phyloP scores from a whole-genome alignment of 2,329 filamentous ascomycete species.

The Fusarium duplospermum region DNA sequence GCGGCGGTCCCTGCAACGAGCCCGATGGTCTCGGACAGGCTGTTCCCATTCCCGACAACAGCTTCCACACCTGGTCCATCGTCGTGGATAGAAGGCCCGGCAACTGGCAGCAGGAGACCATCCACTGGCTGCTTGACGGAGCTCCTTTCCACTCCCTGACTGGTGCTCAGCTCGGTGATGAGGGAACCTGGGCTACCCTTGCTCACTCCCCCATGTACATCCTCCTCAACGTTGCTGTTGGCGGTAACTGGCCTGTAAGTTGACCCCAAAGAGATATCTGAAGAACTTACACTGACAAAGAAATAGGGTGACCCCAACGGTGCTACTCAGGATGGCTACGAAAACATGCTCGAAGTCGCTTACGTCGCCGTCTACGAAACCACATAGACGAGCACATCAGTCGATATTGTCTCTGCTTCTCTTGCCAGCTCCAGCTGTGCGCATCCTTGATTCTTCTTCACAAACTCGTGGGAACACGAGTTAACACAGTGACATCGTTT shows the following conservation, averaged over 20 bases:
- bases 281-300: slow-evolving; percentile 6
- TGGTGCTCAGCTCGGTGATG: slow-evolving; percentile 55
- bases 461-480: neutral
- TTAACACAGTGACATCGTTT: neutral
- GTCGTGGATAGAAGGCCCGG: slow-evolving; percentile 58
- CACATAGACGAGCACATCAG: slow-evolving; percentile 16
- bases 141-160: slow-evolving; percentile 55
- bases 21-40: slow-evolving; percentile 53
- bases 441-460: neutral
- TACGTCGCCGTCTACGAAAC: slow-evolving; percentile 55
- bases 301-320: slow-evolving; percentile 49
- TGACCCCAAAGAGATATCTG: neutral
- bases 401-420: neutral
- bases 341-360: slow-evolving; percentile 55
- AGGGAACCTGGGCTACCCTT: slow-evolving; percentile 57
- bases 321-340: slow-evolving; percentile 50
- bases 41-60: slow-evolving; percentile 56
- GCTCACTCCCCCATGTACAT: slow-evolving; percentile 57
- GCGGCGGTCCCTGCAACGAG: slow-evolving; percentile 62
- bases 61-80: slow-evolving; percentile 62
- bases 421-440: neutral
- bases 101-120: slow-evolving; percentile 59
- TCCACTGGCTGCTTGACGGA: slow-evolving; percentile 63
- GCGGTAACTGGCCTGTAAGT: slow-evolving; percentile 56
- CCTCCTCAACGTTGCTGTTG: slow-evolving; percentile 62